Evolutionary conservation across 139 green algal species (phyloP).

Genomic region (Chlamydomonas sp.): DNA sequence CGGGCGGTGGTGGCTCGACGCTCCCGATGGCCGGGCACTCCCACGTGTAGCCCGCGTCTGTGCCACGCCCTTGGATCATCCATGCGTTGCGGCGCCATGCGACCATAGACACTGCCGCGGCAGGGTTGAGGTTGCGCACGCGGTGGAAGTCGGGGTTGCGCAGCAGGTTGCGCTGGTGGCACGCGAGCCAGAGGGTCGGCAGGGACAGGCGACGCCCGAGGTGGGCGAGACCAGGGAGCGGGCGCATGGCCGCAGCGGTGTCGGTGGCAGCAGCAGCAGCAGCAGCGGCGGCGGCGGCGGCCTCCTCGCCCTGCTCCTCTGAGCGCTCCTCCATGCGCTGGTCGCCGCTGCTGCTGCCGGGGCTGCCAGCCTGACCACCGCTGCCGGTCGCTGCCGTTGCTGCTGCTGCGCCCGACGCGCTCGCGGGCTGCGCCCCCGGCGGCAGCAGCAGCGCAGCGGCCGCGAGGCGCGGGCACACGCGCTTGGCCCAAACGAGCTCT

Average conservation of each 20-base stretch:
- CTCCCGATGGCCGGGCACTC: neutral
- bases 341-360: no score
- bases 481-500: neutral
- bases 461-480: neutral
- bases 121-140: neutral
- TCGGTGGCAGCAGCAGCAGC: no score
- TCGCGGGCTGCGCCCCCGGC: no score
- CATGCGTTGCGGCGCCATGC: no score
- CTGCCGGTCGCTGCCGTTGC: no score
- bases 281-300: no score
- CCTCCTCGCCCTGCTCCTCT: no score
- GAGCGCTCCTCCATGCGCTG: no score
- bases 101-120: neutral
- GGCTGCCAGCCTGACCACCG: no score
- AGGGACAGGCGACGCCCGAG: neutral
- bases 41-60: neutral
- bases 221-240: neutral
- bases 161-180: constrained; percentile 7
- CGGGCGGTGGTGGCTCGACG: neutral
- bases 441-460: neutral
- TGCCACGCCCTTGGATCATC: no score
- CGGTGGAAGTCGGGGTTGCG: neutral
- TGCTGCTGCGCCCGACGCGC: no score
- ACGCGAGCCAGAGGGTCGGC: neutral
- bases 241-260: no score